Evolutionary conservation across 306 rosid genomes (phyloP).

Genomic region (Medicago truncatula): DNA sequence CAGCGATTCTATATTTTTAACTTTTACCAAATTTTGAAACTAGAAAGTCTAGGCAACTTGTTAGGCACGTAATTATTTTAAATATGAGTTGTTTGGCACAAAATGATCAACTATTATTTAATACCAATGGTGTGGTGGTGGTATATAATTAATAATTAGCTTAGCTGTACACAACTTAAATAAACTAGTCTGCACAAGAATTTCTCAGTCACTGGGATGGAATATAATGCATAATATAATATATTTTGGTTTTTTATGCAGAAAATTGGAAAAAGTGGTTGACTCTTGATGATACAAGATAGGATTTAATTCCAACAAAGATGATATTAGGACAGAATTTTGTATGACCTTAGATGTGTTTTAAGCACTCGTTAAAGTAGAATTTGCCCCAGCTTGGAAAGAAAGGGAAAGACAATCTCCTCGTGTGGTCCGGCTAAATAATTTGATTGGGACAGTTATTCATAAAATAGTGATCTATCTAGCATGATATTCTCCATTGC

Average conservation of each 20-base stretch:
- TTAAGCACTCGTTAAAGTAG: constrained; percentile 32
- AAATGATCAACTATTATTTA: neutral
- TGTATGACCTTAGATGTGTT: neutral
- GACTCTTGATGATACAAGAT: constrained; percentile 5
- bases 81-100: constrained; percentile 6
- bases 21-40: neutral
- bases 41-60: constrained; percentile 7
- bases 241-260: constrained; percentile 6
- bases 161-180: neutral
- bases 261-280: neutral
- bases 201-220: neutral
- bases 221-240: neutral
- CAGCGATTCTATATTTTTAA: neutral
- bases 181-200: constrained; percentile 1
- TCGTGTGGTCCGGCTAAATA: neutral
- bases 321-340: constrained; percentile 14
- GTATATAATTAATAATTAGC: constrained; percentile 2
- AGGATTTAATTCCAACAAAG: neutral
- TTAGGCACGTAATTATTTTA: neutral
- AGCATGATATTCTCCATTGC: constrained; percentile 40
- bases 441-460: constrained; percentile 4
- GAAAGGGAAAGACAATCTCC: neutral
- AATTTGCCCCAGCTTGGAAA: constrained; percentile 1
- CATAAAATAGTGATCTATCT: constrained; percentile 18
- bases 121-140: neutral